phyloP scores from a whole-genome alignment of 345 rosid species.

The Camelina sativa region DNA sequence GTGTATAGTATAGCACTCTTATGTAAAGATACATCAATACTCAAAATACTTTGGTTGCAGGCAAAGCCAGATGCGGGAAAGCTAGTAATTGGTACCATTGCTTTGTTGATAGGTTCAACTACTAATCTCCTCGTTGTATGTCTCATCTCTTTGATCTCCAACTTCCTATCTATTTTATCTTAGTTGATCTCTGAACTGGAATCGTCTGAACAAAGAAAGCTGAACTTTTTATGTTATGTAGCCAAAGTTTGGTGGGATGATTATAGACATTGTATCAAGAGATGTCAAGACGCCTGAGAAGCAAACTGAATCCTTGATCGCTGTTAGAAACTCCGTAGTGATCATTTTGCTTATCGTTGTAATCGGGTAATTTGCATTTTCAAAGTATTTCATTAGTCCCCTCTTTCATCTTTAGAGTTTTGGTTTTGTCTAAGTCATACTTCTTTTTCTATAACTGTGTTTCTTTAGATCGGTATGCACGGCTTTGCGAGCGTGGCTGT shows the following conservation, averaged over 20 bases:
- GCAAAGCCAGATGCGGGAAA: slow-evolving; percentile 85
- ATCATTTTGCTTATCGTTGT: slow-evolving; percentile 58
- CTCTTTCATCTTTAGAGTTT: not conserved
- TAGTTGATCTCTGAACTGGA: not conserved
- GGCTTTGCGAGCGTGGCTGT: slow-evolving; percentile 64
- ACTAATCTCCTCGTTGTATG: slow-evolving; percentile 73
- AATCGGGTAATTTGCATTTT: slow-evolving; percentile 51
- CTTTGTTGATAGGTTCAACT: slow-evolving; percentile 73
- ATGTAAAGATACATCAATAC: not conserved
- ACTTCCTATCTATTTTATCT: not conserved
- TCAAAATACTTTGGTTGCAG: slow-evolving; percentile 43
- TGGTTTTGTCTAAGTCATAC: slow-evolving; percentile 2
- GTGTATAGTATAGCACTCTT: not conserved
- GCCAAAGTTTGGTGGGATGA: slow-evolving; percentile 74
- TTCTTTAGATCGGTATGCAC: slow-evolving; percentile 58
- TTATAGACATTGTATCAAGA: slow-evolving; percentile 67
- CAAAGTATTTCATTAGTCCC: not conserved
- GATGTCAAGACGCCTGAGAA: slow-evolving; percentile 54
- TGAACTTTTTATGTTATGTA: slow-evolving; percentile 28
- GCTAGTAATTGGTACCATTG: slow-evolving; percentile 70
- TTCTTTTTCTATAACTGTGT: not conserved
- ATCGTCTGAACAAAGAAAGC: slow-evolving; percentile 1
- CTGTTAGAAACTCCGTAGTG: slow-evolving; percentile 54
- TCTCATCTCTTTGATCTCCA: slow-evolving; percentile 30
- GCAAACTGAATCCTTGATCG: slow-evolving; percentile 51